Conservation (phyloP, 495 filamentous ascomycete species). For the Pyronema omphalodes region DNA sequence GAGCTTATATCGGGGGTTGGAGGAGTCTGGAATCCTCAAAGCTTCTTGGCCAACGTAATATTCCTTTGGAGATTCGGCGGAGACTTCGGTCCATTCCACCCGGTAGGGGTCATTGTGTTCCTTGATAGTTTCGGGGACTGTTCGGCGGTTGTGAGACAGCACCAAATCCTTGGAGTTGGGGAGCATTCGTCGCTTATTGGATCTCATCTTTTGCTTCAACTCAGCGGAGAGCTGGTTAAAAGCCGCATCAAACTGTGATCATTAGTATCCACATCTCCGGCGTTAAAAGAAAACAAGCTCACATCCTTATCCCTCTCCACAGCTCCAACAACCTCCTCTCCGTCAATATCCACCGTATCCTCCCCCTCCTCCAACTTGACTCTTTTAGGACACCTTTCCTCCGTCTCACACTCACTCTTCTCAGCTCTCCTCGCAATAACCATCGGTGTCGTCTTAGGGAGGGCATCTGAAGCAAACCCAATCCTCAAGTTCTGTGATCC, state of each 20-base stretch:
- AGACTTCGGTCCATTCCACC: constrained; percentile 85
- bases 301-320: constrained; percentile 32
- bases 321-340: constrained; percentile 63
- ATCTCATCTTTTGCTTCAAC: constrained; percentile 72
- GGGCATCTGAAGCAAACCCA: constrained; percentile 78
- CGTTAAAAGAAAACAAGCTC: not conserved
- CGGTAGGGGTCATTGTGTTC: constrained; percentile 87
- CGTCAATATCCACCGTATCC: constrained; percentile 33
- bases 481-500: constrained; percentile 94
- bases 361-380: constrained; percentile 45
- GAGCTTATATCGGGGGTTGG: constrained; percentile 74
- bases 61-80: constrained; percentile 37
- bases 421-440: constrained; percentile 60
- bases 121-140: constrained; percentile 61
- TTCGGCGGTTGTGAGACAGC: constrained; percentile 74
- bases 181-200: constrained; percentile 77
- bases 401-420: constrained; percentile 65
- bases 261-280: not conserved
- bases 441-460: constrained; percentile 90
- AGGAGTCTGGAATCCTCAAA: constrained; percentile 68
- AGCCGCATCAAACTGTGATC: constrained; percentile 46
- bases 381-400: constrained; percentile 75
- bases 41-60: constrained; percentile 68
- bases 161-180: constrained; percentile 92
- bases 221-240: constrained; percentile 68